Conservation (phyloP, 2,329 filamentous ascomycete species). For the Graphilbum sp. region DNA sequence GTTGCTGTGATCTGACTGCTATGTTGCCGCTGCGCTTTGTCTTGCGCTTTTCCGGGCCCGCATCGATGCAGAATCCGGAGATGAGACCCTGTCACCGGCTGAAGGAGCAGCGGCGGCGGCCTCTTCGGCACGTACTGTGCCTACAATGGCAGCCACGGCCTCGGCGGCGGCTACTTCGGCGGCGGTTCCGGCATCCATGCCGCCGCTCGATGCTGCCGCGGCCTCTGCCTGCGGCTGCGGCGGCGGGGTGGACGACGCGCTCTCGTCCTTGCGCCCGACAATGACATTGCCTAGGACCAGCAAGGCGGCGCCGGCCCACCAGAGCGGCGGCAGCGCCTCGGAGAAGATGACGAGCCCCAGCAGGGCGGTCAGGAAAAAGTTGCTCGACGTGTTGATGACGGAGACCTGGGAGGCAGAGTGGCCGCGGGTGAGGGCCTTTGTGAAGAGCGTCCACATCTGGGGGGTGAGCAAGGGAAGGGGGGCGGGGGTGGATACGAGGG, state of each 20-base stretch:
- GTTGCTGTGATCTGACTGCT: too few species aligned
- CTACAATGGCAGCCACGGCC: not conserved
- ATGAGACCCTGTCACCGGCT: too few species aligned
- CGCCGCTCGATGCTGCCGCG: conserved; percentile 11
- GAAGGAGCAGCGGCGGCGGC: too few species aligned
- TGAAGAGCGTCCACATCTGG: conserved; percentile 73
- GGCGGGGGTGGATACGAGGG: not conserved
- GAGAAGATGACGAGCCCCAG: conserved; percentile 55
- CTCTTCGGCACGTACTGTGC: not conserved
- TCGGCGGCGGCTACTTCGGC: not conserved
- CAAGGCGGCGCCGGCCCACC: conserved; percentile 60
- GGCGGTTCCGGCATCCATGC: not conserved
- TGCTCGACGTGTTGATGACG: conserved; percentile 68
- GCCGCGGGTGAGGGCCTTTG: conserved; percentile 56
- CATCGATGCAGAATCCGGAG: too few species aligned
- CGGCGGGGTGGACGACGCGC: too few species aligned
- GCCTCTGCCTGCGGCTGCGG: too few species aligned
- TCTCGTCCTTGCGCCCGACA: conserved; percentile 51
- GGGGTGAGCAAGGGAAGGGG: conserved; percentile 1
- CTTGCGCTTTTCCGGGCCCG: too few species aligned
- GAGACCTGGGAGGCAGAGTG: conserved; percentile 64
- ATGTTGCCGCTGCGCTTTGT: too few species aligned
- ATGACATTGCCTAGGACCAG: conserved; percentile 65
- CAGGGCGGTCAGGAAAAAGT: conserved; percentile 64
- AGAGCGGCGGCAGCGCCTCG: conserved; percentile 53